These are phyloP conservation scores for Haematococcus lacustris DNA, from an alignment of 139 green algal species.

Conservation along the genomic window DNA sequence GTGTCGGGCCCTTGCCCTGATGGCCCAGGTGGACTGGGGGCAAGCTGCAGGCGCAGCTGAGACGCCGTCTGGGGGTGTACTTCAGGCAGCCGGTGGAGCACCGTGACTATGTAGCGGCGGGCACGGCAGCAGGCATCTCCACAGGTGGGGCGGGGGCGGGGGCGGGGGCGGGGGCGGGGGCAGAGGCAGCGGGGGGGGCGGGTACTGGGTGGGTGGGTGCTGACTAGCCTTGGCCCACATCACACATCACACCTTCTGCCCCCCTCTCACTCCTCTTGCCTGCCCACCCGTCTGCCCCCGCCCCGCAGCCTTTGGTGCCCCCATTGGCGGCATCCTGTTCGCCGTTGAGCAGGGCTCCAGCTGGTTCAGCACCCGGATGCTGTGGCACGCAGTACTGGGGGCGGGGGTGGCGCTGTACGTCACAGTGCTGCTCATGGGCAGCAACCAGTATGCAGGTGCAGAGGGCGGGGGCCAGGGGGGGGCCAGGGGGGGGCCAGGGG, in stretches of 20 bases:
- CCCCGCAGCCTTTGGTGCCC: constrained; percentile 19
- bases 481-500: too few relatives aligned
- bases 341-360: constrained; percentile 26
- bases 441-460: too few relatives aligned
- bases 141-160: too few relatives aligned
- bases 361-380: constrained; percentile 24
- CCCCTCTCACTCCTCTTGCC: too few relatives aligned
- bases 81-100: constrained; percentile 12
- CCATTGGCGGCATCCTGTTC: constrained; percentile 38
- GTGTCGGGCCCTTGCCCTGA: too few relatives aligned
- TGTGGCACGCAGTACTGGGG: constrained; percentile 23
- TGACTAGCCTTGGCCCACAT: too few relatives aligned
- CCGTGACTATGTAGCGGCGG: constrained; percentile 31
- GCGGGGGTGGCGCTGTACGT: constrained; percentile 9
- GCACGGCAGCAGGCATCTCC: constrained; percentile 16
- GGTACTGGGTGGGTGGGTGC: too few relatives aligned
- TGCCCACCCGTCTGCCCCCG: too few relatives aligned
- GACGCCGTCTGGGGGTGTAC: neutral
- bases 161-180: too few relatives aligned
- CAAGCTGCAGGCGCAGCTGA: constrained; percentile 8
- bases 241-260: too few relatives aligned
- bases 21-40: constrained; percentile 23
- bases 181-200: too few relatives aligned
- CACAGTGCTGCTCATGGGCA: neutral
- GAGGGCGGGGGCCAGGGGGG: too few relatives aligned